Conservation (phyloP, 2,329 filamentous ascomycete species). For the Aureobasidium uvarum region DNA sequence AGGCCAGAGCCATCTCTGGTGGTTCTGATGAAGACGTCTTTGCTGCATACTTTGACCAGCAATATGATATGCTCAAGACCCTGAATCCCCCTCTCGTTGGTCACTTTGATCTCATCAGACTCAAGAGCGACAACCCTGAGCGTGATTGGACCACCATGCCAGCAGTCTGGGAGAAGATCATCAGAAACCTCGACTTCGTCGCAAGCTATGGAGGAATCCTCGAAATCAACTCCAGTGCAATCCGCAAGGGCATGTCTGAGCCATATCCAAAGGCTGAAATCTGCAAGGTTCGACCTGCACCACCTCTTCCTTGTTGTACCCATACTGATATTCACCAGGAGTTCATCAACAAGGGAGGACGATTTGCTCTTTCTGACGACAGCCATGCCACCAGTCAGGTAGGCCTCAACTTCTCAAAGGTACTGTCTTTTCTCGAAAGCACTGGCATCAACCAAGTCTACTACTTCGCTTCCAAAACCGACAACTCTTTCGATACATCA, state of each 20-base stretch:
- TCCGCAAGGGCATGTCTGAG: constrained; percentile 87
- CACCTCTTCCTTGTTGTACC: not conserved
- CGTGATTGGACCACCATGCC: constrained; percentile 52
- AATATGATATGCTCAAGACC: constrained; percentile 73
- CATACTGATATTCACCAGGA: constrained; percentile 51
- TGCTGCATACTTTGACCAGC: constrained; percentile 83
- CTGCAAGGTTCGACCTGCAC: constrained; percentile 59
- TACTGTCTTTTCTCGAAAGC: constrained; percentile 67
- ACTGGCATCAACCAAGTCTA: constrained; percentile 62
- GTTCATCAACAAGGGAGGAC: constrained; percentile 70
- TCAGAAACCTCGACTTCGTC: constrained; percentile 71
- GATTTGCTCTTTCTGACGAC: constrained; percentile 91
- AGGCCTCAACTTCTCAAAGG: constrained; percentile 74
- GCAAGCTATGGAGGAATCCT: constrained; percentile 74
- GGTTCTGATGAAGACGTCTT: constrained; percentile 72
- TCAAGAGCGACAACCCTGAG: constrained; percentile 70
- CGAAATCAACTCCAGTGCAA: constrained; percentile 82
- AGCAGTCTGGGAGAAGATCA: constrained; percentile 69
- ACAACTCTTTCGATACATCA: constrained; percentile 21
- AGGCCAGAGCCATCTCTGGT: constrained; percentile 57
- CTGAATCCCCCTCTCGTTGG: constrained; percentile 77
- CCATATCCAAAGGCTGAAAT: constrained; percentile 82
- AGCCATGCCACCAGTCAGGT: constrained; percentile 87
- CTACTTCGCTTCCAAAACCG: constrained; percentile 35
- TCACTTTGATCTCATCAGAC: constrained; percentile 87